Evolutionary conservation across 257 asterid genomes (phyloP).

Genomic region (Asclepias syriaca): DNA sequence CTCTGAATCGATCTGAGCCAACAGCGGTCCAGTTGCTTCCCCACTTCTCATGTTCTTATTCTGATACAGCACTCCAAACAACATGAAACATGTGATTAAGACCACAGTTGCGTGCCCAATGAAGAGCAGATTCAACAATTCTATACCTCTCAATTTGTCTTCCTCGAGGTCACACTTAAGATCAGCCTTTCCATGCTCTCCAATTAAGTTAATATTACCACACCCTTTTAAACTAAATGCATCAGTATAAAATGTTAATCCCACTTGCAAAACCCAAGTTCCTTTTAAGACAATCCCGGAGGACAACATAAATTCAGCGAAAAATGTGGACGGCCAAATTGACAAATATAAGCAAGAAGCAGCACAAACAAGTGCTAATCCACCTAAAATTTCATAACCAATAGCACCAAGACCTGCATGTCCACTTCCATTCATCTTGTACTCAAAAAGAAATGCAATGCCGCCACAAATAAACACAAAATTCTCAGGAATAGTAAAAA

Average conservation of each 20-base stretch:
- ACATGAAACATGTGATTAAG: constrained; percentile 30
- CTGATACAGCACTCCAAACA: constrained; percentile 50
- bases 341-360: constrained; percentile 59
- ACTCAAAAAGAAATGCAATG: constrained; percentile 52
- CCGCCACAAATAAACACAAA: constrained; percentile 47
- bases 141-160: constrained; percentile 62
- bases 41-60: constrained; percentile 37
- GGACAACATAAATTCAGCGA: constrained; percentile 59
- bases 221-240: constrained; percentile 58
- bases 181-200: constrained; percentile 38
- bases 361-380: constrained; percentile 47
- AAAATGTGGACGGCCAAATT: constrained; percentile 47
- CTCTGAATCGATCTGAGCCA: constrained; percentile 45
- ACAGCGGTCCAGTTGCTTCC: constrained; percentile 43
- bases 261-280: constrained; percentile 80
- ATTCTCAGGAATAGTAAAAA: constrained; percentile 45
- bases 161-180: constrained; percentile 67
- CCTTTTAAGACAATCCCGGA: constrained; percentile 67
- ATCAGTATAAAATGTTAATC: constrained; percentile 64
- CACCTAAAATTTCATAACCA: constrained; percentile 45
- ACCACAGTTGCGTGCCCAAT: constrained; percentile 41
- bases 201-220: constrained; percentile 31
- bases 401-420: constrained; percentile 50
- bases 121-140: constrained; percentile 52
- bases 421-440: constrained; percentile 55